Base-by-base conservation (phyloP, 2,329 filamentous ascomycete genomes). In the Mycogone perniciosa region DNA sequence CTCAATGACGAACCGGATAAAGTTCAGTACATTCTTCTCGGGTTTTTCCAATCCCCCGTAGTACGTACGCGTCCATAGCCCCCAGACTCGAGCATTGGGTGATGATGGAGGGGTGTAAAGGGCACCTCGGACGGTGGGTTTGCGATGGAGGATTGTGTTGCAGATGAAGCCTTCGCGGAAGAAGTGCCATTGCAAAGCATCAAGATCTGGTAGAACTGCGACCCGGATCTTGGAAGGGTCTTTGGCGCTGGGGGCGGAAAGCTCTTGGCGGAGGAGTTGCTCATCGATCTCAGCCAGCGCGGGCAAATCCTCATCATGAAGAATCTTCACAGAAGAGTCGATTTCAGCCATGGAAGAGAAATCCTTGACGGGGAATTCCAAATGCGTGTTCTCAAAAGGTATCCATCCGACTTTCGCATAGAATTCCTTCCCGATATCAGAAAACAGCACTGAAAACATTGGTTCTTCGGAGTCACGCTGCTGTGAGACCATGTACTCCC, bases 351-450 rank as follows among this genome's bases (percentile, higher is more conserved):
- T 57, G 51, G 70, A 52, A 41, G 65, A 60, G 26, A 51, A 34
- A 34, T 37, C 10, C 11, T 33, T 39, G 13, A 62, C 61, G 3
- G 65, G 69, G 50, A 95, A 78, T 31, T 78, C 75, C 40, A 95
- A 74, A 64, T 96, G 90, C 1, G 78, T 75, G 52, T 88, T 92
- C 20, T 79, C 75, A 60, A 86, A 91, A 0, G 83, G 76, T 44
- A 81, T 76, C 91, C 91, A 96, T 42, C 89, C 89, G 56, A 82
- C 76, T 31, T 74, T 76, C 4, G 85, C 80, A 69, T 96, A 96
- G 68, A 90, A 96, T 37, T 73, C 72, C 73, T 89, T 86, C 20
- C 91, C 89, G 56, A 95, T 90, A 61, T 95, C 89, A 7, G 89
- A 95, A 68, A 84, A 96, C 7, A 96, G 75, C 6, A 95, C 79